Conservation (phyloP, 139 green algal genomes). For the Chlamydomonas urium region DNA sequence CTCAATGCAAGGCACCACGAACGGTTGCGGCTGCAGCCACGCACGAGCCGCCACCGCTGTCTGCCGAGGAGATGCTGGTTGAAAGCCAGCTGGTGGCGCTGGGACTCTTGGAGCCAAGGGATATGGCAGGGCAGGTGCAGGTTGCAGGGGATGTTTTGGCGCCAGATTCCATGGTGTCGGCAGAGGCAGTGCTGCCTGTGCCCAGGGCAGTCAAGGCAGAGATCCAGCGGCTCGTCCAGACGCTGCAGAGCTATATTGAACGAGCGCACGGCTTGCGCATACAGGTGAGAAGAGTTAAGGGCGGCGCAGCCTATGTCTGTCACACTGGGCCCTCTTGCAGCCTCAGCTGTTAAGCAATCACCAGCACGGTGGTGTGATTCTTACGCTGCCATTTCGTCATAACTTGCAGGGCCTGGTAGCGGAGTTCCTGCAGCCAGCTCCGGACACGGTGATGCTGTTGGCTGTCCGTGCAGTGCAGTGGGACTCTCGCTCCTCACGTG, state of each 20-base stretch:
- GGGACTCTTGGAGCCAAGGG: constrained; percentile 28
- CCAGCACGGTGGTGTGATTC: no score
- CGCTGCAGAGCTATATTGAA: constrained; percentile 28
- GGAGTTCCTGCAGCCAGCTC: constrained; percentile 25
- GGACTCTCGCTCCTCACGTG: constrained; percentile 22
- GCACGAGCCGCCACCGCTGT: constrained; percentile 12
- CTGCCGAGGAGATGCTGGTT: constrained; percentile 26
- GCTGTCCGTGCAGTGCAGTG: constrained; percentile 37
- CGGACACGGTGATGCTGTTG: constrained; percentile 14
- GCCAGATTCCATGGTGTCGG: no score
- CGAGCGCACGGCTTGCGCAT: constrained; percentile 28
- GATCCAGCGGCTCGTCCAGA: not conserved
- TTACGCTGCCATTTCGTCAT: no score
- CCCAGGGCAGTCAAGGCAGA: constrained; percentile 11
- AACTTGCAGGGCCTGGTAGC: constrained; percentile 34
- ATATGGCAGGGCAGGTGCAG: no score
- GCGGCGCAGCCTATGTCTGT: no score
- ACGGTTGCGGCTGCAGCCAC: no score
- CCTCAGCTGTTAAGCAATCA: no score
- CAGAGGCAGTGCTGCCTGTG: not conserved
- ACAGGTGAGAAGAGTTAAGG: no score
- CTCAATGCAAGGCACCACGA: no score
- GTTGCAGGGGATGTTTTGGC: no score
- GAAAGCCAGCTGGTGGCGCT: constrained; percentile 36
- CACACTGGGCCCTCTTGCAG: no score